Evolutionary conservation across 495 filamentous ascomycete genomes (phyloP), one percentile per base, ranked within the genome.

Genomic region (Entonaema liquescens): DNA sequence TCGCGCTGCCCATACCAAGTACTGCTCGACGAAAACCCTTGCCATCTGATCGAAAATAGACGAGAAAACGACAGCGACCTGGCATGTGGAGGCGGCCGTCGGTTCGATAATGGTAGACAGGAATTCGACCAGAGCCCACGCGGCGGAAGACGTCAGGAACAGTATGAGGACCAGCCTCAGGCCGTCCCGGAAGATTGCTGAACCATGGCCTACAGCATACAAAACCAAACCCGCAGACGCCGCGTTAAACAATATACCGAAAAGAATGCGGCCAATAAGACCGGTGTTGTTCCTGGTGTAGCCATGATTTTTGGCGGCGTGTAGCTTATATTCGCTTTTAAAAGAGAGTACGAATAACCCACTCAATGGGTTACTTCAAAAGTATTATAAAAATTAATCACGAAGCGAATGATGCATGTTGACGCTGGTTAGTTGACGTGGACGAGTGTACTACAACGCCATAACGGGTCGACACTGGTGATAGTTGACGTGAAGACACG

Each of bases 131-230:
- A 82, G 74, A 47, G 83, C 84, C 85, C 85, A 88, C 77, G 84
- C 78, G 55, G 82, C 82, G 29, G 81, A 77, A 64, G 81, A 82
- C 9, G 80, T 55, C 64, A 87, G 79, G 73, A 88, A 88, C 55
- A 80, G 67, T 71, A 84, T 73, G 85, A 88, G 85, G 85, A 83
- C 85, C 85, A 88, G 85, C 85, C 85, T 88, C 85, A 80, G 82
- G 83, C 85, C 82, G 82, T 88, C 85, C 80, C 82, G 77, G 72
- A 86, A 83, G 55, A 85, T 75, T 25, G 81, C 65, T 40, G 79
- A 76, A 62, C 81, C 84, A 81, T 84, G 79, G 62, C 83, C 83
- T 62, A 80, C 84, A 71, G 79, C 74, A 71, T 82, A 84, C 71
- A 86, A 79, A 78, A 85, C 79, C 75, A 85, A 74, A 31, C 82